These are phyloP conservation scores for Leccinum obscurum DNA, from an alignment of 768 basidiomycete species.

Conservation along the genomic window DNA sequence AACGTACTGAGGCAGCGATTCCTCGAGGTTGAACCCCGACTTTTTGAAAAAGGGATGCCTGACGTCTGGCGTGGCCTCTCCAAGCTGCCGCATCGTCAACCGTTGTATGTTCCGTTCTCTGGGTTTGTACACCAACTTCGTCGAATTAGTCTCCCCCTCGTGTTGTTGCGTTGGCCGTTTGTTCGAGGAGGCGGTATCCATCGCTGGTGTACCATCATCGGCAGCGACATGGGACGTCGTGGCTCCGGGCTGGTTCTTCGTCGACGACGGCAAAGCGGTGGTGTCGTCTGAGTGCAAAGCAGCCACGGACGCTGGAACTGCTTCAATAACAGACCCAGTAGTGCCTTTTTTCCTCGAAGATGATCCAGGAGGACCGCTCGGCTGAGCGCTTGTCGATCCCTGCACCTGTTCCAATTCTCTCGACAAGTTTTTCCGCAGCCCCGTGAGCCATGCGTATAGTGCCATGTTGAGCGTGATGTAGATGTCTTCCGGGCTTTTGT, in stretches of 20 bases:
- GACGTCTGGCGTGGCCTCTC: slow-evolving; percentile 86
- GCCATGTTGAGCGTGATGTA: slow-evolving; percentile 85
- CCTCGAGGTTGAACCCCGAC: slow-evolving; percentile 80
- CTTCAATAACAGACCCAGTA: slow-evolving; percentile 12
- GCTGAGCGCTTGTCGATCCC: slow-evolving; percentile 51
- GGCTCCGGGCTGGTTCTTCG: slow-evolving; percentile 13
- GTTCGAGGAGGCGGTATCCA: neutral
- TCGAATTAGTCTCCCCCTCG: slow-evolving; percentile 13
- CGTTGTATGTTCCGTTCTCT: slow-evolving; percentile 69
- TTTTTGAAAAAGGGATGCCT: slow-evolving; percentile 88
- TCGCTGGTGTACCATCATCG: slow-evolving; percentile 11
- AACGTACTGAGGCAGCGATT: slow-evolving; percentile 81
- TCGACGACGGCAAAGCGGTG: neutral
- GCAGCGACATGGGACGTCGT: neutral
- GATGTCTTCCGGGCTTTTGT: slow-evolving; percentile 67
- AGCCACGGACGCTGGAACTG: slow-evolving; percentile 2
- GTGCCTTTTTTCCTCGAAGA: slow-evolving; percentile 38
- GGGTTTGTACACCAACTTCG: slow-evolving; percentile 49
- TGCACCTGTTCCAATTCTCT: slow-evolving; percentile 78
- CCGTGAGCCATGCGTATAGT: slow-evolving; percentile 78
- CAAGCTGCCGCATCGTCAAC: slow-evolving; percentile 82
- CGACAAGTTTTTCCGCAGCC: slow-evolving; percentile 71
- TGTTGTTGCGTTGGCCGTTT: slow-evolving; percentile 20
- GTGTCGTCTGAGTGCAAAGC: slow-evolving; percentile 12
- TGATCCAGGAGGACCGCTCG: slow-evolving; percentile 34